Evolutionary conservation across 306 rosid genomes (phyloP).

Genomic region (Cucurbita ficifolia): DNA sequence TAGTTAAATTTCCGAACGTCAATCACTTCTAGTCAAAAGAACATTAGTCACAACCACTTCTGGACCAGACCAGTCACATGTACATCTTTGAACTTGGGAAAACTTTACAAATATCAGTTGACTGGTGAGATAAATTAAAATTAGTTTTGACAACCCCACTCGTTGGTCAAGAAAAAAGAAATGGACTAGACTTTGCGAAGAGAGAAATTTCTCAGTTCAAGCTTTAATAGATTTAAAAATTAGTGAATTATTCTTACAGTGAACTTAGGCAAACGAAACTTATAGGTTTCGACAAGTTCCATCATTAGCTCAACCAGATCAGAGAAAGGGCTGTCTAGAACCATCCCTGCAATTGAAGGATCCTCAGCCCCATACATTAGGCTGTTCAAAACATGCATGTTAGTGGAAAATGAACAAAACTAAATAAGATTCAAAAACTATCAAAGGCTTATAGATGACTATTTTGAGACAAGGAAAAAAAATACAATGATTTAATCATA

Average conservation of each 20-base stretch:
- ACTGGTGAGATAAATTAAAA: not conserved
- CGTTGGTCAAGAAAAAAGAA: not conserved
- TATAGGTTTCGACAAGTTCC: slow-evolving; percentile 84
- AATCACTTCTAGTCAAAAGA: not conserved
- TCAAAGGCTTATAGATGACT: not conserved
- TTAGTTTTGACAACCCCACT: not conserved
- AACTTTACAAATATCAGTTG: not conserved
- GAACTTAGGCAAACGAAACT: slow-evolving; percentile 78
- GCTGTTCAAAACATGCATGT: slow-evolving; percentile 38
- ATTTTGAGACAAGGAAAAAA: not conserved
- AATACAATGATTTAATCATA: not conserved
- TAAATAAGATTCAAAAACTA: not conserved
- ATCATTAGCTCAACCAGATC: slow-evolving; percentile 95
- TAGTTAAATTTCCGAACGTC: not conserved
- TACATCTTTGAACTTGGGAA: not conserved
- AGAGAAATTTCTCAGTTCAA: not conserved
- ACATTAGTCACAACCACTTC: not conserved
- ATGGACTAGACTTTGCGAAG: not conserved
- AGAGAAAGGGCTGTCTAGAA: slow-evolving; percentile 91
- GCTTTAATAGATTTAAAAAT: not conserved
- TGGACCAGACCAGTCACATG: not conserved
- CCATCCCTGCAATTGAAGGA: slow-evolving; percentile 98
- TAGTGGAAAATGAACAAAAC: slow-evolving; percentile 18
- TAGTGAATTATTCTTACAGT: slow-evolving; percentile 44
- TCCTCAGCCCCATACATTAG: slow-evolving; percentile 94